Base-by-base conservation (phyloP, 225 moss, liverwort and hornwort genomes). In the Polytrichum formosum region DNA sequence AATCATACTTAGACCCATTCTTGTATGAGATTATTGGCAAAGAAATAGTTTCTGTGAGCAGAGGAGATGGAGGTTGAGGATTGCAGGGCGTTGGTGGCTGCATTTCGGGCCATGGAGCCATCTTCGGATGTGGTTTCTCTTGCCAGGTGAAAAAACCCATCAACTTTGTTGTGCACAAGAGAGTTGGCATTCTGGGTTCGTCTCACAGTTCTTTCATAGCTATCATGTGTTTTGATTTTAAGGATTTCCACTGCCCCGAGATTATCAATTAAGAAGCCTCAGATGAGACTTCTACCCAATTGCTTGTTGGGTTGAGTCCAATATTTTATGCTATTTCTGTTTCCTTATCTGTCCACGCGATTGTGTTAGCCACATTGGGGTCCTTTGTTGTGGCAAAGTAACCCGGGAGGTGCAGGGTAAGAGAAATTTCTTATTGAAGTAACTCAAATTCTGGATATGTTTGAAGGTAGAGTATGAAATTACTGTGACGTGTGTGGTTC, bases 101-200 rank as follows among this genome's bases (percentile, higher is more conserved):
- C 85, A 55, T 81, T 74, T 72, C 88, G 85, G 55, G 80, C 63
- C 18, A 85, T 88, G 85, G 88, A 88, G 68, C 83, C 85, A 46
- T 28, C 77, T 5, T 70, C 71, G 30, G 59, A 69, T 7, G 26
- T 89, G 8, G 79, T 86, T 59, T 77, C 64, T 9, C 73, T 77
- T 1, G 79, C 83, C 8, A 89, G 83, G 89, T 84, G 37, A 22
- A 16, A 2, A 56, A n/a, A 1, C 16, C 53, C 17, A 28, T 63
- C 9, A 5, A 28, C 35, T 26, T 22, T 33, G 6, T 4, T 27
- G 70, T 23, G 23, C 13, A 25, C 18, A 17, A 63, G 21, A 22
- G 18, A 28, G 18, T 63, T 26, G 35, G 65, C n/a, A n/a, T 29
- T 20, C 30, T 65, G 33, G 65, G 7, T 30, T 31, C 2, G 18